These are phyloP conservation scores for Pogostemon cablin DNA, from an alignment of 257 asterid genomes.

Conservation along the genomic window DNA sequence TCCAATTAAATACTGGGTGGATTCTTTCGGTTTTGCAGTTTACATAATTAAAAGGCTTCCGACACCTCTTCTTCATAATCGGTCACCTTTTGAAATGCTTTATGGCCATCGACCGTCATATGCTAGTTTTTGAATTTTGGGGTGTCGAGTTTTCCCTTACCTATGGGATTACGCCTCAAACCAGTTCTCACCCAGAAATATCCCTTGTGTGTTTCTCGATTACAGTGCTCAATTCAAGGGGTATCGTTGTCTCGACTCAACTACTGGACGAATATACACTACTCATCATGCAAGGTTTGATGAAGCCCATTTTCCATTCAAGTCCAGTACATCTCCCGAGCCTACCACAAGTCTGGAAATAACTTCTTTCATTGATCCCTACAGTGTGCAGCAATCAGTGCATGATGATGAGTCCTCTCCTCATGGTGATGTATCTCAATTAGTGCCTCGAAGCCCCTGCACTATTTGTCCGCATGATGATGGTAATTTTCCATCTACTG, in stretches of 20 bases:
- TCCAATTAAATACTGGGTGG: neutral
- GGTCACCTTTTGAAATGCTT: neutral
- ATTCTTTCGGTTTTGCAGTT: neutral
- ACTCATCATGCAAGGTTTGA: no score
- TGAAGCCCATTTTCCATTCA: no score
- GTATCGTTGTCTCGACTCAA: neutral
- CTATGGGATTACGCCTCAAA: neutral
- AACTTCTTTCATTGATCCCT: no score
- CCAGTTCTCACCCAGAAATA: neutral
- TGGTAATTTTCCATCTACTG: no score
- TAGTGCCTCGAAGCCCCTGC: no score
- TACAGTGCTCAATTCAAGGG: neutral
- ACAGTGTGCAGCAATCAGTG: no score
- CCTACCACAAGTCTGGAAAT: no score
- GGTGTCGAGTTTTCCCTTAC: neutral
- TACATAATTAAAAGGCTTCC: conserved; percentile 6
- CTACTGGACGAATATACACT: no score
- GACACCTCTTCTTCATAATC: neutral
- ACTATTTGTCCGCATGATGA: no score
- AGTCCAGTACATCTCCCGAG: no score
- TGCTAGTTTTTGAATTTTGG: neutral
- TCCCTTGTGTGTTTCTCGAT: neutral
- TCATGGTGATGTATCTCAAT: no score
- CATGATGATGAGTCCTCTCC: no score
- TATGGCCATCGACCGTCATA: neutral